These are phyloP conservation scores for Stentor coeruleus DNA, from an alignment of 73 alveolate genomes.

Conservation along the genomic window DNA sequence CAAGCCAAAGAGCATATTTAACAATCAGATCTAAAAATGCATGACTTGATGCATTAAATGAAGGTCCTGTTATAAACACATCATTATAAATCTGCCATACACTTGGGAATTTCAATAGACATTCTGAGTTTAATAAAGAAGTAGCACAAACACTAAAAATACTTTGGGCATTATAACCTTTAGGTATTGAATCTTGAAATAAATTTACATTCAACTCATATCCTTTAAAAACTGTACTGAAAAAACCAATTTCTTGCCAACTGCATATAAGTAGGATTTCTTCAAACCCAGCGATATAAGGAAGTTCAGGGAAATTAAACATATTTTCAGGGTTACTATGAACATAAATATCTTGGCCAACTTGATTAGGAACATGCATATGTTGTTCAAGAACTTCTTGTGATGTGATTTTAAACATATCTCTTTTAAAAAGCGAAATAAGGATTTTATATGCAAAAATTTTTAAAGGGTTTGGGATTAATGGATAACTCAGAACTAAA, in stretches of 20 bases:
- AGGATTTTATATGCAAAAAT: not conserved
- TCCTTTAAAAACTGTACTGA: not conserved
- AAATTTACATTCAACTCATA: not conserved
- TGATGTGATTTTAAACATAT: not conserved
- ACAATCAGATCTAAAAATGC: conserved; percentile 7
- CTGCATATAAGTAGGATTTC: not conserved
- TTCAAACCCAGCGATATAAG: conserved; percentile 17
- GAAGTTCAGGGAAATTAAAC: not conserved
- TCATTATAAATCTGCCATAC: not conserved
- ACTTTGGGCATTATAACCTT: not conserved
- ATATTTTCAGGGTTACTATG: not conserved
- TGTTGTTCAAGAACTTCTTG: not conserved
- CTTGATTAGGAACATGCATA: not conserved
- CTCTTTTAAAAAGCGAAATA: not conserved
- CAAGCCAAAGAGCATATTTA: conserved; percentile 19
- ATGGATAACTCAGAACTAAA: conserved; percentile 1
- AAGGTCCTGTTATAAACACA: conserved; percentile 2
- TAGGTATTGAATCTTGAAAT: not conserved
- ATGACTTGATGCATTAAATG: conserved; percentile 2
- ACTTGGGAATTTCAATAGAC: not conserved
- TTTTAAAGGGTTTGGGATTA: conserved; percentile 20
- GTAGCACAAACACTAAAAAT: not conserved
- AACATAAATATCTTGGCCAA: not conserved
- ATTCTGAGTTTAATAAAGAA: not conserved
- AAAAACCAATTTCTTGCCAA: conserved; percentile 1